phyloP scores from a whole-genome alignment of 2,329 filamentous ascomycete genomes.

The Colletotrichum echinochloae region DNA sequence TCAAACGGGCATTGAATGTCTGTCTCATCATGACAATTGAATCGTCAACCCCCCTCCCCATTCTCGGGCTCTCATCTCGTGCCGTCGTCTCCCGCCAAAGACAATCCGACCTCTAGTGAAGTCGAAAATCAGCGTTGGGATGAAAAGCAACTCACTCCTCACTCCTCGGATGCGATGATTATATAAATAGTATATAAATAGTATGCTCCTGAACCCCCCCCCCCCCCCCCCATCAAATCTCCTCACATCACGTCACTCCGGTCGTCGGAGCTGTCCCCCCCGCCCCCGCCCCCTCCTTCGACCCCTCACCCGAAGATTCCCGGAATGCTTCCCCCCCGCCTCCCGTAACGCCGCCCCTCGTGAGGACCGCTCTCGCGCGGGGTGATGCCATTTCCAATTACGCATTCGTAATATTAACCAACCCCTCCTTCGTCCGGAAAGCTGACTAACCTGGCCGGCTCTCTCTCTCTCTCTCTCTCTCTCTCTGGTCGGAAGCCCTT shows the following conservation, averaged over 20 bases:
- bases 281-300: not conserved
- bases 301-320: conserved; percentile 5
- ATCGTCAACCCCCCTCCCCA: not conserved
- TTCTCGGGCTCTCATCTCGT: not conserved
- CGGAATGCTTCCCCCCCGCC: not conserved
- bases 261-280: not conserved
- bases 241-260: not conserved
- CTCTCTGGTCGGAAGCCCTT: conserved; percentile 11
- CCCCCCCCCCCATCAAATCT: no score
- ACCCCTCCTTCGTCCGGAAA: conserved; percentile 7
- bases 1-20: not conserved
- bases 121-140: not conserved
- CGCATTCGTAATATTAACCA: not conserved
- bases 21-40: not conserved
- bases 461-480: not conserved
- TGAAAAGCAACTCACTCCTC: not conserved
- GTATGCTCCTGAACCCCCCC: not conserved
- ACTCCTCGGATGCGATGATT: no score
- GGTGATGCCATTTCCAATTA: not conserved
- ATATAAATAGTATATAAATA: no score
- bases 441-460: conserved; percentile 1
- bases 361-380: not conserved
- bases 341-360: not conserved
- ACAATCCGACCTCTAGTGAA: not conserved
- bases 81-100: not conserved